Conservation (phyloP, 2,329 filamentous ascomycete species). For the Pseudogymnoascus sp. region DNA sequence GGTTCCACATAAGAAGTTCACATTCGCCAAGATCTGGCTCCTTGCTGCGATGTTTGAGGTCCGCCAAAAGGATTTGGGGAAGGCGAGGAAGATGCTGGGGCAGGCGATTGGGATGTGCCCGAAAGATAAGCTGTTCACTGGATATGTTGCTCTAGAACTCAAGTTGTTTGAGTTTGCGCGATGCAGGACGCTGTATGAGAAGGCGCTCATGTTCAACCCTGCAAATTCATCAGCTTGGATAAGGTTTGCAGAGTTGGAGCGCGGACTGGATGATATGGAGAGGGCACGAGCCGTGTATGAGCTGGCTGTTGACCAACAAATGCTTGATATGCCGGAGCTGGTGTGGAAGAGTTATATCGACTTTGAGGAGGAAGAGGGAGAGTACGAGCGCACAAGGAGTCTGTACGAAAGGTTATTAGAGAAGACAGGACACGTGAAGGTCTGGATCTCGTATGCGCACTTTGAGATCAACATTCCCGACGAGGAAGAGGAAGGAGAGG, state of each 20-base stretch:
- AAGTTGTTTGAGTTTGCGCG: conserved; percentile 91
- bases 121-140: conserved; percentile 90
- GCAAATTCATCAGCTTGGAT: conserved; percentile 94
- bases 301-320: conserved; percentile 72
- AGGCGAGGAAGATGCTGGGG: conserved; percentile 82
- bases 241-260: conserved; percentile 87
- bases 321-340: conserved; percentile 93
- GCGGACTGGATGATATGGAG: conserved; percentile 82
- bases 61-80: conserved; percentile 71
- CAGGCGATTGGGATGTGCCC: conserved; percentile 89
- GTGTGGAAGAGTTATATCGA: conserved; percentile 98
- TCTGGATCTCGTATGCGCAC: conserved; percentile 98
- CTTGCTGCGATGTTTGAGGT: conserved; percentile 91
- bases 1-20: conserved; percentile 93
- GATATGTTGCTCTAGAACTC: conserved; percentile 87
- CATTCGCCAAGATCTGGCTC: conserved; percentile 94
- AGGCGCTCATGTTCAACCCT: conserved; percentile 87
- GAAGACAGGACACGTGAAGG: conserved; percentile 98
- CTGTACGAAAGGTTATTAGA: conserved; percentile 86
- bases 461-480: conserved; percentile 95
- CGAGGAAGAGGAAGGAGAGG: conserved; percentile 47
- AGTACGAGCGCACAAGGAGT: conserved; percentile 73
- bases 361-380: conserved; percentile 92
- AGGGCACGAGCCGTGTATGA: conserved; percentile 88
- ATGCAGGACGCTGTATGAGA: conserved; percentile 86